Base-by-base conservation (phyloP, 2,329 filamentous ascomycete genomes). In the Clonostachys rosea region DNA sequence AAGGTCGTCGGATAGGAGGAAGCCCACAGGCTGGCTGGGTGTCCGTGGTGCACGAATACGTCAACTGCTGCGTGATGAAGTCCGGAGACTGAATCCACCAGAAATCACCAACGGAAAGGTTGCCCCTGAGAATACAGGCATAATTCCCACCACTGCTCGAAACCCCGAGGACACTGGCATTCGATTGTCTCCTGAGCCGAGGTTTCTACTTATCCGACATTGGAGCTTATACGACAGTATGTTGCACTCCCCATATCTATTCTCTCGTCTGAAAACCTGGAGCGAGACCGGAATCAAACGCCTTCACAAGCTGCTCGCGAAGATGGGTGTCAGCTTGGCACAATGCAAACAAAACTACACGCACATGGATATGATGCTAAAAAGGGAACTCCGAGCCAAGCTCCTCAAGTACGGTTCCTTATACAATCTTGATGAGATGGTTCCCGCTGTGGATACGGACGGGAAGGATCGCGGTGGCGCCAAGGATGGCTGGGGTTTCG, bases 191-290 rank as follows among this genome's bases (percentile, higher is more conserved):
- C 94, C 94, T 0, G 94, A 99, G 61, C 95, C 94, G 10, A 87
- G 89, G 39, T 96, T 99, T 56, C 78, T 97, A 24, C 79, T 99
- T 1, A 89, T 97, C 46, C 79, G 94, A 34, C 94, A 99, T 64
- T 99, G 94, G 94, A 96, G 90, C 56, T 74, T 99, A 13, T 97
- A 97, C 65, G 94, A 99, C 60, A 96, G 91, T 64, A 97, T 99
- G 94, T 78, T 97, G 12, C 94, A 99, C 64, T 96, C 91, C 0
- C 91, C 92, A 0, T 97, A 96, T 60, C 80, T 99, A 5, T 92
- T 95, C 50, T 89, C 92, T 5, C 82, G 90, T 34, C 77, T 99
- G 42, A 92, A 95, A 66, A 91, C 96, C 42, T 99, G 94, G 92
- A 95, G 86, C 50, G 94, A 97, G 52, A 81, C 79, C 44, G 94